phyloP scores from a whole-genome alignment of 164 flowering plant species.

The Umbellularia californica region DNA sequence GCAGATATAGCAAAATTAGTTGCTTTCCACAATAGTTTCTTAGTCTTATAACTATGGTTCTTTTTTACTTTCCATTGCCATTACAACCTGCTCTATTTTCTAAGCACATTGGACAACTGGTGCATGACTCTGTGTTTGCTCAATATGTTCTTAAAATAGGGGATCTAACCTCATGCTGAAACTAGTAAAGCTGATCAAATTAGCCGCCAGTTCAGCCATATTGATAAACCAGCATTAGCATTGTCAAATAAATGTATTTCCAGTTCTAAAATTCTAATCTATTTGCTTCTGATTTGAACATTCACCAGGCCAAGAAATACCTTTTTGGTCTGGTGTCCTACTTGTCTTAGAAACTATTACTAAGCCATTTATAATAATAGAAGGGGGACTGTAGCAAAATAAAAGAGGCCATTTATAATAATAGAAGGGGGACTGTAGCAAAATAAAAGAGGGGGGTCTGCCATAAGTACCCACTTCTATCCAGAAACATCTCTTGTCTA shows the following conservation, averaged over 20 bases:
- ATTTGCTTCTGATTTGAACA: not conserved
- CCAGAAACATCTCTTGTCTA: no score
- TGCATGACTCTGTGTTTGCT: not conserved
- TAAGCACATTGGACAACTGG: no score
- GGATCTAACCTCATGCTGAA: not conserved
- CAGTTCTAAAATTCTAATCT: not conserved
- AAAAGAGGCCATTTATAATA: not conserved
- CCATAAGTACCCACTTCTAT: no score
- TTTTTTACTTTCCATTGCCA: not conserved
- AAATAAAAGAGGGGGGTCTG: no score
- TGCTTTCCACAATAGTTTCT: not conserved
- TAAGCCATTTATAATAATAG: not conserved
- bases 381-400: no score
- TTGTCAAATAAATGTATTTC: not conserved
- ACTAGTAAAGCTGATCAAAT: not conserved
- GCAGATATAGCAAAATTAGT: not conserved
- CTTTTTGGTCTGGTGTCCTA: not conserved
- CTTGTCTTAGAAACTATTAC: not conserved
- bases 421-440: no score
- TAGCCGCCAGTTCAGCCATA: not conserved
- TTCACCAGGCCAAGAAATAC: no score
- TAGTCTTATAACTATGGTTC: not conserved
- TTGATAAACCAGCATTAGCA: not conserved
- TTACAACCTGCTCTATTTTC: not conserved
- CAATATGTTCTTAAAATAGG: not conserved